Evolutionary conservation across 176 grass and related monocot species (phyloP), one percentile per base, ranked within the genome.

Genomic region (Coix lacrymajobi): DNA sequence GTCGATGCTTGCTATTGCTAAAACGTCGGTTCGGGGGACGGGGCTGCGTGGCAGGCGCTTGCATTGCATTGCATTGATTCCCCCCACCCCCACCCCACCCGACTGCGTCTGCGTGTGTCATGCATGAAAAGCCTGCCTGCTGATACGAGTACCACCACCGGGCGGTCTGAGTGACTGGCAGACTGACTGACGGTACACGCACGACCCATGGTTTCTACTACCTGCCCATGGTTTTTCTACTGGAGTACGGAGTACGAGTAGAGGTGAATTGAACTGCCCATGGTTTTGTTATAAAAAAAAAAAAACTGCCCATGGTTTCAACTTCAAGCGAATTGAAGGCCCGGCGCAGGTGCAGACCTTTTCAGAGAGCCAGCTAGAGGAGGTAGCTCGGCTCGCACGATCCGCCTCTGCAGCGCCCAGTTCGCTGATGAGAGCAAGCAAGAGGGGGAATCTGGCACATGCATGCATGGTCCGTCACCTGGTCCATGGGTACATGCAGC

Each of bases 291-390:
- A n/a, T n/a, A n/a, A n/a, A n/a, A n/a, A n/a, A n/a, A n/a, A n/a
- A n/a, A n/a, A n/a, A 38, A 80, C 22, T n/a, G 78, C 11, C 28
- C 6, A 16, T 30, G 37, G n/a, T 43, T 38, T 22, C 17, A 52
- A 15, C 39, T 41, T 46, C 37, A 22, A 31, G 36, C n/a, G 77
- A 67, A 79, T 67, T 79, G 43, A 79, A 79, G 78, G 31, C 63
- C 32, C 14, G 28, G 38, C 14, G 65, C 48, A 34, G 46, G 7
- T n/a, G n/a, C 46, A n/a, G 31, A 5, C 8, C 14, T 62, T 1
- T 6, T 29, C 58, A 61, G 52, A 56, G 20, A 56, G 51, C 19
- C 44, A 4, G 2, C 12, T 4, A 17, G 12, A 14, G 43, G 12
- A 14, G 56, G 61, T 49, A 79, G 62, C 78, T 80, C 44, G 43